Base-by-base conservation (phyloP, 805 yeast species). In the Ogataea haglerorum region DNA sequence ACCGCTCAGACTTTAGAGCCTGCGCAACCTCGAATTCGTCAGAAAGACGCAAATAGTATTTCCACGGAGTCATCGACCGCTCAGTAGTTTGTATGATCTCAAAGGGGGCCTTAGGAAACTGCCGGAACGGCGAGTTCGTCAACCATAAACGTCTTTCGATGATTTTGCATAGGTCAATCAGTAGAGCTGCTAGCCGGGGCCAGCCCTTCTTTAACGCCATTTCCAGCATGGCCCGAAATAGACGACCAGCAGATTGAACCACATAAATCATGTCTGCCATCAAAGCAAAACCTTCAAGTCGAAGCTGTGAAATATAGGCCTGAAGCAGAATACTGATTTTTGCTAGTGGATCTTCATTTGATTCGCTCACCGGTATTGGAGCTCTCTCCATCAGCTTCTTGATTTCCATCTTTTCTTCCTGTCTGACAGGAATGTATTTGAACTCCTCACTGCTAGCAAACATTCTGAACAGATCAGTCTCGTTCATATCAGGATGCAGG, bases 221-320 rank as follows among this genome's bases (percentile, higher is more conserved):
- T 56, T 91, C 96, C 58, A 75, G 80, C 47, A 95, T 74, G 0
- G 98, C 97, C 42, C 97, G 67, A 41, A 90, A 68, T 27, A 93
- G 62, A 56, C 99, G 74, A 3, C 95, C 91, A 1, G 96, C 97
- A 29, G 95, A 87, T 61, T 93, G 98, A 0, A 93, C 85, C 29
- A 93, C 78, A 57, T 86, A 93, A 3, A 87, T 72, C 96, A 90
- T 88, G 66, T 93, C 99, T 0, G 96, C 80, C 73, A 84, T 79
- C 45, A 95, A 64, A 0, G 97, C 96, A 65, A 87, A 86, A 0
- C 98, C 98, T 1, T 85, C 93, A 13, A 93, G 67, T 8, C 70
- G 66, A 17, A 90, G 65, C 26, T 81, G 64, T 1, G 96, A 85
- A n/a, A 93, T 85, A 53, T 85, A 88, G 0, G 96, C 76, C 56